Evolutionary conservation across 352 stramenopile species (phyloP), one percentile per base, ranked within the genome.

Genomic region (Globisporangium spiculum): DNA sequence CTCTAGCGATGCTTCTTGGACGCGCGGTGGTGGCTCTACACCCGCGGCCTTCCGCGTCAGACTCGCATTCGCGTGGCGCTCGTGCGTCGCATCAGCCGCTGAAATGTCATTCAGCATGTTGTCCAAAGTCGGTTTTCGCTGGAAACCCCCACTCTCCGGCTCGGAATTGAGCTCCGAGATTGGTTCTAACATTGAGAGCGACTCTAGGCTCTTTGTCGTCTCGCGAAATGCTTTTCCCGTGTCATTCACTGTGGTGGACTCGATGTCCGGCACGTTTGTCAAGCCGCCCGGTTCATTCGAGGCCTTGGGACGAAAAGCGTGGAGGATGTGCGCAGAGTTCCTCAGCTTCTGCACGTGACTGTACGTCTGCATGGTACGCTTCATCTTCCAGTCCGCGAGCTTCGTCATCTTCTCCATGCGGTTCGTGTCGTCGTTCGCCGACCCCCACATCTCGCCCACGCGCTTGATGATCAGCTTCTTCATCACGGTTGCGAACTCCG

Each of bases 391-490:
- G 59, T 90, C 83, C 0, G 83, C 78, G 8, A 91, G 73, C 44
- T 72, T 67, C 18, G 81, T 90, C 83, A 90, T 87, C 61, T 87
- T 88, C 61, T 91, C 81, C 55, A 90, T 84, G 44, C 73, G 71
- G 44, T 88, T 78, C 3, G 73, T 65, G 14, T 56, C 60, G 27
- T 72, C 69, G 20, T 18, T 26, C 4, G 46, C 68, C 4, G 77
- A 69, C 27, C 78, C 71, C 77, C 80, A 90, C 78, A 90, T 86
- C 63, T 88, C 73, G 7, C 76, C 77, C 44, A 91, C 79, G 38
- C 84, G 79, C 70, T 89, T 89, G 60, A 91, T 79, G 50, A 91
- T 88, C 12, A 91, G 65, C 7, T 83, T 81, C 74, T 88, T 88
- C 82, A 92, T 90, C 7, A 77, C 77, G 5, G 66, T 88, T 8